These are phyloP conservation scores for Metarhizium anisopliae DNA, from an alignment of 2,329 filamentous ascomycete genomes.

Conservation along the genomic window DNA sequence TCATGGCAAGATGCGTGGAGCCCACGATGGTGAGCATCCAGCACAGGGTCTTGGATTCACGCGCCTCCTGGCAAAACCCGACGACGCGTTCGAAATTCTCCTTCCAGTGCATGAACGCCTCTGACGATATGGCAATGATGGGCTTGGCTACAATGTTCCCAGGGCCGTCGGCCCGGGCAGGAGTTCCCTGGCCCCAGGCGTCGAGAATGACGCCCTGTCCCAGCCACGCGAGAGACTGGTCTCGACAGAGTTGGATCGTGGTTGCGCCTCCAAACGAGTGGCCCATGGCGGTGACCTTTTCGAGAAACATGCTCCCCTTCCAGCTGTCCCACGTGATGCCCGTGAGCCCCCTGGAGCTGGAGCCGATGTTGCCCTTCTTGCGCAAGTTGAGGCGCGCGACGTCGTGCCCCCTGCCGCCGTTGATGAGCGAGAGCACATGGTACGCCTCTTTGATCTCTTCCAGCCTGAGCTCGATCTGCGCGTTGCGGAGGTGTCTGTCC, in stretches of 20 bases:
- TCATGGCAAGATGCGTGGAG: slow-evolving; percentile 57
- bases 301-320: slow-evolving; percentile 44
- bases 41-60: slow-evolving; percentile 32
- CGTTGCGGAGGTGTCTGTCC: slow-evolving; percentile 48
- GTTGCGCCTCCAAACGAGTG: slow-evolving; percentile 62
- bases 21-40: slow-evolving; percentile 48
- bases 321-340: slow-evolving; percentile 48
- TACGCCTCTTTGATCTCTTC: slow-evolving; percentile 58
- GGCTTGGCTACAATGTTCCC: slow-evolving; percentile 40
- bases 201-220: slow-evolving; percentile 59
- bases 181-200: slow-evolving; percentile 49
- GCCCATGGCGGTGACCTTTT: slow-evolving; percentile 52
- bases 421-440: slow-evolving; percentile 44
- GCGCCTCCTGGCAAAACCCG: slow-evolving; percentile 46
- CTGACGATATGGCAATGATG: slow-evolving; percentile 54
- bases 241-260: slow-evolving; percentile 49
- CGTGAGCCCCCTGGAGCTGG: slow-evolving; percentile 48
- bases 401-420: slow-evolving; percentile 41
- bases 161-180: slow-evolving; percentile 31
- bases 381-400: slow-evolving; percentile 45
- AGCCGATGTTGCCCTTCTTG: slow-evolving; percentile 46
- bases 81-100: slow-evolving; percentile 51
- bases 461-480: slow-evolving; percentile 53
- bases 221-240: slow-evolving; percentile 44
- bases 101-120: slow-evolving; percentile 64